Conservation (phyloP, 208 protist species). For the Wallacemonas sp. region DNA sequence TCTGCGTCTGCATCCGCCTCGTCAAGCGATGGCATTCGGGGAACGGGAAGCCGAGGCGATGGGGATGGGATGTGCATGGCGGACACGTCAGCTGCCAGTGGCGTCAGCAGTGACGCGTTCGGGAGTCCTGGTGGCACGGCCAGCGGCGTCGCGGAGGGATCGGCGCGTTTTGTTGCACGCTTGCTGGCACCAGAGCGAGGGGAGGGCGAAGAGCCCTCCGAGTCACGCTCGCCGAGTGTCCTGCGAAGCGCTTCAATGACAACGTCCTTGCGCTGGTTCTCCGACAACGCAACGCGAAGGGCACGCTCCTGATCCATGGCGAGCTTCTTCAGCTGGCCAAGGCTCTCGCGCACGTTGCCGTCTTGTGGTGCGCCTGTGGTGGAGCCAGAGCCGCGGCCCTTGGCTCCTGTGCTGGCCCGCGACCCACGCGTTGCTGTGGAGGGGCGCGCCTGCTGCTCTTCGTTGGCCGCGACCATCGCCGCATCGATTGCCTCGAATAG, state of each 20-base stretch:
- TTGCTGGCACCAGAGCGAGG: neutral
- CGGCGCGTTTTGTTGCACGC: constrained; percentile 18
- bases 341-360: constrained; percentile 22
- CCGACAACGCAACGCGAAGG: neutral
- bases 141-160: constrained; percentile 14
- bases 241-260: constrained; percentile 8
- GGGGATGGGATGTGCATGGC: constrained; percentile 1
- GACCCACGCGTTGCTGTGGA: neutral
- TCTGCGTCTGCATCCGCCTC: neutral
- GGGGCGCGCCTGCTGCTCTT: constrained; percentile 23
- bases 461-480: constrained; percentile 31
- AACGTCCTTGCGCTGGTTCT: neutral
- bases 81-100: neutral
- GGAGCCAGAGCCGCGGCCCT: constrained; percentile 1
- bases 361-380: constrained; percentile 4
- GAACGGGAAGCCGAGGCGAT: constrained; percentile 1
- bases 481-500: constrained; percentile 20
- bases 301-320: constrained; percentile 22
- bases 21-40: neutral
- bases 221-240: neutral
- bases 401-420: neutral
- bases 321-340: constrained; percentile 34
- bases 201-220: neutral
- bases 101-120: neutral
- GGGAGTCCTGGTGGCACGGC: neutral